Conservation (phyloP, 352 stramenopile genomes). For the Globisporangium uncinulatum region DNA sequence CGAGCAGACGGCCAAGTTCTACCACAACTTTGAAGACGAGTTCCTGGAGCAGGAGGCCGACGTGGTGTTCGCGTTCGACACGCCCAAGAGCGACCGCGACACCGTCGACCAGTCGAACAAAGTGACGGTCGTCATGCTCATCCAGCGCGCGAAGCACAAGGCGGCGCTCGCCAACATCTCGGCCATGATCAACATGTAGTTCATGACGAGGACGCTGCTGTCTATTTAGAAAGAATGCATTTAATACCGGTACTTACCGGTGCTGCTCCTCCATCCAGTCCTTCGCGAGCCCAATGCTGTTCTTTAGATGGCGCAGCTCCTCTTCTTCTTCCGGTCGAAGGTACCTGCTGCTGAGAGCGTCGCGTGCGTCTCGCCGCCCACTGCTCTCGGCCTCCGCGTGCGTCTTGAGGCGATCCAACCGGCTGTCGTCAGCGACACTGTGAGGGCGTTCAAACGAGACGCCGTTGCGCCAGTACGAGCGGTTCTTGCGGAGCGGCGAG, state of each 20-base stretch:
- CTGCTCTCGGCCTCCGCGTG: neutral
- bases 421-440: neutral
- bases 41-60: conserved; percentile 76
- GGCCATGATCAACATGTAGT: conserved; percentile 82
- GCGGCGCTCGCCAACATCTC: conserved; percentile 67
- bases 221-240: conserved; percentile 35
- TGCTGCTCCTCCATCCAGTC: conserved; percentile 52
- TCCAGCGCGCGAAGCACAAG: conserved; percentile 77
- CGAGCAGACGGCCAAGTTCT: conserved; percentile 66
- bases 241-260: neutral
- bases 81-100: conserved; percentile 57
- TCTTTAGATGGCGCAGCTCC: conserved; percentile 38
- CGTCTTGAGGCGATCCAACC: neutral
- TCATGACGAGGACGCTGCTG: conserved; percentile 5
- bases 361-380: neutral
- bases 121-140: conserved; percentile 71
- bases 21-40: conserved; percentile 85
- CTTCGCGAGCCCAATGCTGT: conserved; percentile 61
- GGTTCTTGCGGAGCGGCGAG: conserved; percentile 37
- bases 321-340: conserved; percentile 50
- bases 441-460: conserved; percentile 33
- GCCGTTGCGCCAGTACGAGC: conserved; percentile 48
- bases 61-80: conserved; percentile 66
- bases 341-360: conserved; percentile 28
- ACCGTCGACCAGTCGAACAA: conserved; percentile 52